Base-by-base conservation (phyloP, 75 land plant genomes). In the Azolla pinnata region DNA sequence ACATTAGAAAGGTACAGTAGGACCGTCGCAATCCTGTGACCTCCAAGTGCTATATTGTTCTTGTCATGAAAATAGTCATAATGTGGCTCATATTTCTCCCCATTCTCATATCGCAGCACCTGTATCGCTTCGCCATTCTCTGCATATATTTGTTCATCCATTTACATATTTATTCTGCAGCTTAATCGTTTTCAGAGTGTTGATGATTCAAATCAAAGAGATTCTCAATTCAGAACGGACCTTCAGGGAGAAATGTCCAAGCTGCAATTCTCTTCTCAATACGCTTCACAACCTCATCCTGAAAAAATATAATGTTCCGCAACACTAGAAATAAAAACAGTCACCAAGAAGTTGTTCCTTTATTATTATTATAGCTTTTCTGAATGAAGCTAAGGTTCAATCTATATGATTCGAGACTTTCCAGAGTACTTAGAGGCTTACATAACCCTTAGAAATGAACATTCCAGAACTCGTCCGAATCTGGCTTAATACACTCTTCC, bases 111-210 rank as follows among this genome's bases (percentile, higher is more conserved):
- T 35, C 77, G 68, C 44, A 87, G 23, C 0, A 87, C 88, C 70
- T 87, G 91, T 7, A 77, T 86, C 26, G 78, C 87, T 62, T 86
- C 90, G 29, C 90, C 87, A 75, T 86, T 86, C 46, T 86, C 29
- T 59, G 63, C 63, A 57, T 65, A 44, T 65, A 69, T 7, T 65
- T 25, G 40, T 65, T 71, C 42, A 38, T 38, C 12, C 42, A 38
- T 38, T 38, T 8, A 38, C 42, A 38, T 8, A 38, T 38, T 38
- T 38, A 8, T 8, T 8, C 14, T 38, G 12, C 7, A 38, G 14
- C 7, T 7, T 8, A 7, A 38, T 8, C 14, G 42, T 14, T 38
- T 14, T 38, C 42, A 8, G 42, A 38, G 7, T 8, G 14, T 38
- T 14, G 7, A 38, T 8, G 14, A 14, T 8, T 14, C 42, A 38